Evolutionary conservation across 192 early-diverging fungal genomes (phyloP).

Genomic region (Helicostylum pulchrum): DNA sequence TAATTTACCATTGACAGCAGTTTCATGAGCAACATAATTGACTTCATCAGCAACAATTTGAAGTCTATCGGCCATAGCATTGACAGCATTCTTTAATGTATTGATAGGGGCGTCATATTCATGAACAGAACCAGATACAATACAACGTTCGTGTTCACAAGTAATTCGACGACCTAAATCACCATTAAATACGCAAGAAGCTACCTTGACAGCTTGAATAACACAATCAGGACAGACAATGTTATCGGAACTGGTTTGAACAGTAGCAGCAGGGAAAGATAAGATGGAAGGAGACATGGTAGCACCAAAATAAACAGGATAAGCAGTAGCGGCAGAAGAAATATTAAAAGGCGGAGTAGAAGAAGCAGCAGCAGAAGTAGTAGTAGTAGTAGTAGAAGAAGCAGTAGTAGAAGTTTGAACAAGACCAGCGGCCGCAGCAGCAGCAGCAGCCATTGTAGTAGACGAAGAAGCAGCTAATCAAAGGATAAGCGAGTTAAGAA

Average conservation of each 20-base stretch:
- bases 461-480: too few relatives aligned
- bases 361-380: conserved; percentile 7
- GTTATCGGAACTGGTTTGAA: conserved; percentile 22
- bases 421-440: not conserved
- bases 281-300: conserved; percentile 15
- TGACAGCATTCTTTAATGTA: conserved; percentile 49
- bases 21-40: conserved; percentile 66
- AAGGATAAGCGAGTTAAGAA: too few relatives aligned
- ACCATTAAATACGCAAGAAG: conserved; percentile 45
- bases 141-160: conserved; percentile 38
- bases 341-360: conserved; percentile 25
- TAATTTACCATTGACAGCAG: conserved; percentile 68
- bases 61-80: conserved; percentile 61
- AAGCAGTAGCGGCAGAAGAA: conserved; percentile 27
- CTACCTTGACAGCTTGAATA: conserved; percentile 42
- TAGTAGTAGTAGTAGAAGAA: conserved; percentile 1
- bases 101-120: conserved; percentile 32
- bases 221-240: conserved; percentile 49
- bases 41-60: conserved; percentile 55
- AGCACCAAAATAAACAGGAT: conserved; percentile 26
- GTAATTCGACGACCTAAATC: conserved; percentile 44
- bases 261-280: conserved; percentile 23
- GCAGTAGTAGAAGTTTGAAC: not conserved
- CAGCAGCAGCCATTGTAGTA: too few relatives aligned
- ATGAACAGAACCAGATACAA: conserved; percentile 15